phyloP scores from a whole-genome alignment of 2,329 filamentous ascomycete species.

The Neonectria hederae region DNA sequence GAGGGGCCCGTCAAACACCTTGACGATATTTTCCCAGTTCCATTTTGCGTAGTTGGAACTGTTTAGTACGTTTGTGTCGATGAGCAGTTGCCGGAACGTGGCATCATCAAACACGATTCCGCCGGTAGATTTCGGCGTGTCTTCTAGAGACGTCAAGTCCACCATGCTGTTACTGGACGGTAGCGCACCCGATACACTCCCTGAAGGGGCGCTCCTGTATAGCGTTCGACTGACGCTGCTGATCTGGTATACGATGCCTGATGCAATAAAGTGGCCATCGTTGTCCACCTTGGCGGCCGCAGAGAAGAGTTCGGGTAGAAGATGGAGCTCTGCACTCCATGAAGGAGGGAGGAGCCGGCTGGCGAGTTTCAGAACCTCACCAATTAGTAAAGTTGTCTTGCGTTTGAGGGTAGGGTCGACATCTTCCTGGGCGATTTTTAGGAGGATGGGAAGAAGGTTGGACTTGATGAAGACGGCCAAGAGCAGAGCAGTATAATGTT shows the following conservation, averaged over 20 bases:
- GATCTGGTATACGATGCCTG: constrained; percentile 94
- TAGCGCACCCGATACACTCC: constrained; percentile 49
- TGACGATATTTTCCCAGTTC: constrained; percentile 95
- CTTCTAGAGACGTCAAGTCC: constrained; percentile 63
- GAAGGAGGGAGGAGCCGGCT: constrained; percentile 83
- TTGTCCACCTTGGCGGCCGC: constrained; percentile 77
- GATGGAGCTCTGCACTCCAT: constrained; percentile 86
- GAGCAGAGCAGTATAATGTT: constrained; percentile 92
- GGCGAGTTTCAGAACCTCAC: constrained; percentile 89
- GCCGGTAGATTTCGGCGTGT: constrained; percentile 62
- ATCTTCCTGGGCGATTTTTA: constrained; percentile 73
- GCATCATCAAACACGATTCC: constrained; percentile 65
- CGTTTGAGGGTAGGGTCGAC: constrained; percentile 78
- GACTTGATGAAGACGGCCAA: constrained; percentile 86
- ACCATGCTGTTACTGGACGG: constrained; percentile 57
- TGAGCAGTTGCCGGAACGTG: constrained; percentile 69
- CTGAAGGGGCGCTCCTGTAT: constrained; percentile 75
- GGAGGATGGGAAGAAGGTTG: constrained; percentile 71
- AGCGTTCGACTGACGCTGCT: constrained; percentile 96
- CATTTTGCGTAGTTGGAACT: constrained; percentile 94
- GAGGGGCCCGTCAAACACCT: constrained; percentile 90
- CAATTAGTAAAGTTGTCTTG: constrained; percentile 89
- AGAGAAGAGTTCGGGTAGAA: constrained; percentile 85
- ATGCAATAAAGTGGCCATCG: constrained; percentile 80
- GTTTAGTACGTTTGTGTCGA: constrained; percentile 86